These are phyloP conservation scores for Artemisia princeps DNA, from an alignment of 140 eudicot genomes.

Conservation along the genomic window DNA sequence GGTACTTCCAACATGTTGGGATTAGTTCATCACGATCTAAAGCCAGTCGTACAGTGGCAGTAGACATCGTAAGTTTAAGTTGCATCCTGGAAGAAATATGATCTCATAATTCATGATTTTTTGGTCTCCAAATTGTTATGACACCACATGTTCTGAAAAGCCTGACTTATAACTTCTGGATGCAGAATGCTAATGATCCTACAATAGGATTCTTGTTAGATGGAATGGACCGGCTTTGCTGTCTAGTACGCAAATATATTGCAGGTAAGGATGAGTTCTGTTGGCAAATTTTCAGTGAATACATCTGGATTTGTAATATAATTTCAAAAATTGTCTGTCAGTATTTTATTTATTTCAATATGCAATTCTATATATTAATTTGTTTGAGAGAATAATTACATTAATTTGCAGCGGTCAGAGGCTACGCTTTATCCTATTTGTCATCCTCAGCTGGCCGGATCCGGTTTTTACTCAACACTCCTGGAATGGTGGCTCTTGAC, in stretches of 20 bases:
- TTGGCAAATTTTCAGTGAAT: not conserved
- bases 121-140: slow-evolving; percentile 1
- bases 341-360: not conserved
- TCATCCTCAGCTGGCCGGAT: slow-evolving; percentile 92
- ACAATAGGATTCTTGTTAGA: slow-evolving; percentile 90
- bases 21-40: slow-evolving; percentile 77
- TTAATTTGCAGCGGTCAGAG: slow-evolving; percentile 76
- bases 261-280: slow-evolving; percentile 52
- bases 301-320: not conserved
- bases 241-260: slow-evolving; percentile 96
- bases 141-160: slow-evolving; percentile 3
- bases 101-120: slow-evolving; percentile 14
- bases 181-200: slow-evolving; percentile 96
- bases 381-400: slow-evolving; percentile 15
- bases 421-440: slow-evolving; percentile 87
- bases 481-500: slow-evolving; percentile 99
- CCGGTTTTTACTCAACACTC: slow-evolving; percentile 80
- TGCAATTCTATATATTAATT: not conserved
- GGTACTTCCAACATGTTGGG: slow-evolving; percentile 98
- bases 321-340: not conserved
- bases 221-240: slow-evolving; percentile 95
- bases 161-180: slow-evolving; percentile 30
- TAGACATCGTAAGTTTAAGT: slow-evolving; percentile 57
- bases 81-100: slow-evolving; percentile 19
- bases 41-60: slow-evolving; percentile 64